Base-by-base conservation (phyloP, 179 eudicot species). In the Amaranthus tricolor region DNA sequence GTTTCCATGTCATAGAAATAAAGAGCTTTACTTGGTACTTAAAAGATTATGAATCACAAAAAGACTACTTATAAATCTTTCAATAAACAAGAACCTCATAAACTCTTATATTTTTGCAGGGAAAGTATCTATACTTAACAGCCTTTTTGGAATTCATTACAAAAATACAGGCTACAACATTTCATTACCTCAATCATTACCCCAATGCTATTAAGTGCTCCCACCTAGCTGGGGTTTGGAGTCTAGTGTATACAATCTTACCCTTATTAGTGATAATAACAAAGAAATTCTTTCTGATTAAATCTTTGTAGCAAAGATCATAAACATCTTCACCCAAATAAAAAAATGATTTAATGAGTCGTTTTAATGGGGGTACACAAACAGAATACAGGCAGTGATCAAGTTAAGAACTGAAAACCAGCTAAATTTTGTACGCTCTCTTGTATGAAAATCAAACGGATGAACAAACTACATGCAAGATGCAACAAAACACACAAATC, bases 31-130 rank as follows among this genome's bases (percentile, higher is more conserved):
- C 16, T 57, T 14, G 20, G 21, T 19, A 58, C 3, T 5, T 15
- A 59, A 45, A 49, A 19, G 66, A 16, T 71, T 17, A 15, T 47
- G 74, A 31, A 57, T 55, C 47, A 45, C 74, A 70, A 44, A 19
- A 1, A 70, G 15, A 16, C 9, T 20, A 55, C 74, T 17, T 5
- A 55, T 9, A n/a, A 40, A 14, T 44, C 20, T 9, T 43, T 55
- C 21, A 44, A 55, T 1, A 53, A 43, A 58, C 40, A 58, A 5
- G 62, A 58, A 31, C 40, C 21, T 19, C 3, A 31, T 31, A 2
- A 31, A 31, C 40, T 31, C 2, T 31, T 31, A 4, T 31, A 31
- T 31, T 31, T 31, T 31, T 31, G 3, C 40, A 31, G 40, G 40
- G 40, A 31, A 31, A 31, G 40, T 31, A 31, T 31, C 31, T 24